Base-by-base conservation (phyloP, 228 moss, liverwort and hornwort species). In the Sphagnum magellanicum region DNA sequence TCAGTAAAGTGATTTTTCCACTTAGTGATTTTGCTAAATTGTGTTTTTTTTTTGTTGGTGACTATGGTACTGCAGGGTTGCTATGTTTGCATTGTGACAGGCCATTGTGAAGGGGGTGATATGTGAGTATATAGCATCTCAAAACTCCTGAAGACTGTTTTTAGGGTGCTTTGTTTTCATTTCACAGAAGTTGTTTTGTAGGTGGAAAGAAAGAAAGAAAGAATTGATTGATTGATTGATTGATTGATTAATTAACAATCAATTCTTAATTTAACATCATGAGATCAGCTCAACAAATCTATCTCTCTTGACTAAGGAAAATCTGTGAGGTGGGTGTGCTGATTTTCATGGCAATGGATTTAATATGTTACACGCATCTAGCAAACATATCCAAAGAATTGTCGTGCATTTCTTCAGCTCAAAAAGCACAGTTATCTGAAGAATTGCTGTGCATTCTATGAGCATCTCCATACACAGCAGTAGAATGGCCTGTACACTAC, bases 21-120 rank as follows among this genome's bases (percentile, higher is more conserved):
- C 32, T 32, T 32, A 32, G 32, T 32, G 32, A 32, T 32, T 32
- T 32, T 32, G 32, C 32, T 32, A 32, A 32, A 32, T 32, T 32
- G 32, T 55, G 1, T 8, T 55, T 55, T 55, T 55, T 55, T 55
- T 55, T 8, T 55, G 55, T 55, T 55, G 55, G 9, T 55, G 55
- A 1, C 32, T 32, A 32, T 55, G 8, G 8, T 2, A 32, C 32
- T 32, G 53, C 80, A 87, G 87, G 87, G 87, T 57, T 87, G 87
- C 78, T 87, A 87, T 55, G 87, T 87, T 5, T 87, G 87, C 69
- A 87, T 87, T 64, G 87, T 87, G 8, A 87, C 87, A 15, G 87
- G 87, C 55, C 83, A 87, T 59, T 87, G 87, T 66, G 87, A 87
- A 87, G 87, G 87, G 61, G 87, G 87, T 70, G 87, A 87, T 63